Evolutionary conservation across 192 early-diverging fungal species (phyloP).

Genomic region (Coemansia sp.): DNA sequence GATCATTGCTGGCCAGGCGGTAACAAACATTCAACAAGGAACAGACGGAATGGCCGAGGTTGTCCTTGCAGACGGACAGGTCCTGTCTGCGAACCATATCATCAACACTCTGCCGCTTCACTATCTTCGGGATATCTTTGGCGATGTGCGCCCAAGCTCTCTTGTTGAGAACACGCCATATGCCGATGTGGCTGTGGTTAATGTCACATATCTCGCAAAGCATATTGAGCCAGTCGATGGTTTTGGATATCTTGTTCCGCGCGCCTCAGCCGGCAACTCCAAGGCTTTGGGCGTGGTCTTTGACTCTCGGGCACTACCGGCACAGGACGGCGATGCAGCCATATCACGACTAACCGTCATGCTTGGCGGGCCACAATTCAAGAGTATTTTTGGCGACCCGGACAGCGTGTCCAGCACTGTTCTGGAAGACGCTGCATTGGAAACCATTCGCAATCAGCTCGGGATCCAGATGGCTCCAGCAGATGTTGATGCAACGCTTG

Average conservation of each 20-base stretch:
- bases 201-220: slow-evolving; percentile 64
- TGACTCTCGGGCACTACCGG: slow-evolving; percentile 78
- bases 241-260: slow-evolving; percentile 90
- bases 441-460: slow-evolving; percentile 62
- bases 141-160: slow-evolving; percentile 24
- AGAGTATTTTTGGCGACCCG: slow-evolving; percentile 55
- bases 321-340: slow-evolving; percentile 56
- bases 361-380: slow-evolving; percentile 85
- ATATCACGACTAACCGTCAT: slow-evolving; percentile 77
- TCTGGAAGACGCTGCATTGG: slow-evolving; percentile 56
- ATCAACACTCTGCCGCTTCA: slow-evolving; percentile 70
- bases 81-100: slow-evolving; percentile 60
- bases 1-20: slow-evolving; percentile 52
- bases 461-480: slow-evolving; percentile 57
- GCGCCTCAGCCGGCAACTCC: slow-evolving; percentile 53
- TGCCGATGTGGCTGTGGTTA: slow-evolving; percentile 83
- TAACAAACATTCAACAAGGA: slow-evolving; percentile 46
- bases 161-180: slow-evolving; percentile 65
- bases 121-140: slow-evolving; percentile 55
- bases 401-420: slow-evolving; percentile 8
- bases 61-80: slow-evolving; percentile 28
- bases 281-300: slow-evolving; percentile 79
- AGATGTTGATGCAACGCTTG: slow-evolving; percentile 59
- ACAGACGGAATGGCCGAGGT: slow-evolving; percentile 27
- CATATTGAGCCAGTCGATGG: slow-evolving; percentile 69